These are phyloP conservation scores for Botrytis porri DNA, from an alignment of 2,329 filamentous ascomycete genomes.

Conservation along the genomic window DNA sequence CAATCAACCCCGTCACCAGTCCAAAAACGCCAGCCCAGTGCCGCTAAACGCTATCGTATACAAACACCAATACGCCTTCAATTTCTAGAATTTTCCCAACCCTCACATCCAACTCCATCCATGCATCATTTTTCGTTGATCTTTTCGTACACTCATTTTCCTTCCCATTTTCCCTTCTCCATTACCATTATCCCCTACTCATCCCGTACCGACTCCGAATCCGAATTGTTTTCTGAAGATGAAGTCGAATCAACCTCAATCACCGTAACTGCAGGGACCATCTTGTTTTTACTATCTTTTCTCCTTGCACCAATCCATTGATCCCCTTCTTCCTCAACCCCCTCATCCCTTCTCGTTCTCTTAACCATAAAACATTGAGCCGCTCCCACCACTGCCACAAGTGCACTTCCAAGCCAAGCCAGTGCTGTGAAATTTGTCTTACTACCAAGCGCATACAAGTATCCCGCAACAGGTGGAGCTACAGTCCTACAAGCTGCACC, in stretches of 20 bases:
- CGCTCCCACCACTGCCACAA: slow-evolving; percentile 55
- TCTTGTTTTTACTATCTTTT: neutral
- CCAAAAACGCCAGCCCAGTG: slow-evolving; percentile 4
- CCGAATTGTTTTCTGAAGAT: neutral
- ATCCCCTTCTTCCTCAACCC: slow-evolving; percentile 18
- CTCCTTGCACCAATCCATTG: neutral
- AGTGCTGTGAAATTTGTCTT: slow-evolving; percentile 57
- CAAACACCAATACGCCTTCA: neutral
- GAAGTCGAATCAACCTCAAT: slow-evolving; percentile 10
- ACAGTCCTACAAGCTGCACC: slow-evolving; percentile 66
- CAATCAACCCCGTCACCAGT: neutral
- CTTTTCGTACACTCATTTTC: neutral
- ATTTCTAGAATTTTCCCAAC: neutral
- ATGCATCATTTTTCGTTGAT: neutral
- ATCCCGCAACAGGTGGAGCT: slow-evolving; percentile 62
- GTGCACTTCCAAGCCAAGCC: slow-evolving; percentile 61
- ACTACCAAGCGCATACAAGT: slow-evolving; percentile 59
- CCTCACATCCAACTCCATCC: neutral
- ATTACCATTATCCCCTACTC: neutral
- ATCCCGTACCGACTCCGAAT: neutral
- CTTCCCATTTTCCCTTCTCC: neutral
- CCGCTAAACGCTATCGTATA: slow-evolving; percentile 19
- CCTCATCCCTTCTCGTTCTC: slow-evolving; percentile 22
- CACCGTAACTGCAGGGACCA: neutral
- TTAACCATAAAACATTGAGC: slow-evolving; percentile 53